phyloP scores from a whole-genome alignment of 1,284 basidiomycete genomes.

The Cryptococcus deneoformans region DNA sequence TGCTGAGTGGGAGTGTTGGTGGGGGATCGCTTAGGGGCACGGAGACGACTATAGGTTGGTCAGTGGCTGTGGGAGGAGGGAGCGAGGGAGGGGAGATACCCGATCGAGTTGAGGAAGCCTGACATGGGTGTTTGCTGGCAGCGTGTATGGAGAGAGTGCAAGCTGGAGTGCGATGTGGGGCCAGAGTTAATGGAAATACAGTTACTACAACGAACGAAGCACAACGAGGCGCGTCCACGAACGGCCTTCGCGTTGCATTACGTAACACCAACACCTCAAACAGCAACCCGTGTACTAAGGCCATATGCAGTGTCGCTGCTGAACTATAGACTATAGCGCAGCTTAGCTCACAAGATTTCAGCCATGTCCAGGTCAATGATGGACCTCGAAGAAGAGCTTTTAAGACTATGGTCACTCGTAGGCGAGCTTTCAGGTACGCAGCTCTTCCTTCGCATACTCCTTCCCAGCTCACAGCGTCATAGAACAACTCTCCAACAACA shows the following conservation, averaged over 20 bases:
- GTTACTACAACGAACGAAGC: too few relatives aligned
- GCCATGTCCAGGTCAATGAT: constrained; percentile 23
- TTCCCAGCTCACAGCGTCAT: not conserved
- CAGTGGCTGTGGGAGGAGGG: not conserved
- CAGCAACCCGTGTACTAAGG: too few relatives aligned
- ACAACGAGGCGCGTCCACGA: too few relatives aligned
- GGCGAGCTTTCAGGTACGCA: constrained; percentile 60
- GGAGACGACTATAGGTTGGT: constrained; percentile 35
- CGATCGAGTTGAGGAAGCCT: constrained; percentile 47
- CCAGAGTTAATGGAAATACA: too few relatives aligned
- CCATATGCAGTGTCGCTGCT: too few relatives aligned
- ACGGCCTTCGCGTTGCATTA: too few relatives aligned
- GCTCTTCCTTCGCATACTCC: not conserved
- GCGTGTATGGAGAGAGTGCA: not conserved
- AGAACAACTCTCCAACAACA: constrained; percentile 83
- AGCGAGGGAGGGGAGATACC: constrained; percentile 21
- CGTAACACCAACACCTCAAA: too few relatives aligned
- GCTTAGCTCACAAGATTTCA: too few relatives aligned
- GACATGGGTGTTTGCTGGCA: constrained; percentile 28
- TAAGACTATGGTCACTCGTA: constrained; percentile 72
- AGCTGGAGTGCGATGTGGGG: too few relatives aligned
- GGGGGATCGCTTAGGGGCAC: constrained; percentile 46
- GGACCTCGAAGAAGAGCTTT: constrained; percentile 62
- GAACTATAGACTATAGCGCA: too few relatives aligned
- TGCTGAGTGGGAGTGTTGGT: constrained; percentile 20